Evolutionary conservation across 371 early-diverging fungal genomes (phyloP), one percentile per base, ranked within the genome.

Genomic region (Basidiobolus heterosporus): DNA sequence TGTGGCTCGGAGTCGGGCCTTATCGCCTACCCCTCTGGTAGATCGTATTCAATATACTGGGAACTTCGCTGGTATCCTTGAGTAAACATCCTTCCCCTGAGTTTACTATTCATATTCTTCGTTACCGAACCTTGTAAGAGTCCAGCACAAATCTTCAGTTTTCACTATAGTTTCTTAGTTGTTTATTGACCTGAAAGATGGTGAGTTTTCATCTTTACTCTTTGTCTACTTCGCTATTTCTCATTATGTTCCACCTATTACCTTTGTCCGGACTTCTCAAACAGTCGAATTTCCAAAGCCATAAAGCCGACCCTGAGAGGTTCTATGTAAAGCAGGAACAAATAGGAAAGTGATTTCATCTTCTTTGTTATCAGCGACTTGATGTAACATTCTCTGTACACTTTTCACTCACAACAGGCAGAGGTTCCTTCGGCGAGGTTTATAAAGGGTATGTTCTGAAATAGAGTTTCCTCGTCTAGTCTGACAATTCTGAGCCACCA

Each of bases 351-450:
- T 19, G 30, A 9, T 3, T 9, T 9, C 9, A 30, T 18, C 14
- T 11, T 14, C 18, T 36, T 47, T 37, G 9, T 41, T 39, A 48
- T n/a, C 45, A 11, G 19, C n/a, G 16, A 21, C 16, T 17, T 43
- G 23, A 6, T 41, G 30, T 23, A 35, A 39, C 15, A 37, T 48
- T 24, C 20, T 36, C 16, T 23, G 20, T 38, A 38, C 22, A n/a
- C n/a, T n/a, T 42, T 42, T n/a, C 16, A 60, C n/a, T 30, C 3
- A 30, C 9, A 30, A 30, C 30, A 82, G 82, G 87, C 51, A 82
- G 82, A 53, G 90, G 90, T 35, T 87, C 90, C 16, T 90, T 88
- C 67, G 90, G 90, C 51, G 88, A 88, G 55, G 90, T 90, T 1
- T 89, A 66, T 52, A 85, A 83, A 75, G 88, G 86, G 85, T 86